Evolutionary conservation across 1,284 basidiomycete genomes (phyloP).

Genomic region (Trametes polyzona): DNA sequence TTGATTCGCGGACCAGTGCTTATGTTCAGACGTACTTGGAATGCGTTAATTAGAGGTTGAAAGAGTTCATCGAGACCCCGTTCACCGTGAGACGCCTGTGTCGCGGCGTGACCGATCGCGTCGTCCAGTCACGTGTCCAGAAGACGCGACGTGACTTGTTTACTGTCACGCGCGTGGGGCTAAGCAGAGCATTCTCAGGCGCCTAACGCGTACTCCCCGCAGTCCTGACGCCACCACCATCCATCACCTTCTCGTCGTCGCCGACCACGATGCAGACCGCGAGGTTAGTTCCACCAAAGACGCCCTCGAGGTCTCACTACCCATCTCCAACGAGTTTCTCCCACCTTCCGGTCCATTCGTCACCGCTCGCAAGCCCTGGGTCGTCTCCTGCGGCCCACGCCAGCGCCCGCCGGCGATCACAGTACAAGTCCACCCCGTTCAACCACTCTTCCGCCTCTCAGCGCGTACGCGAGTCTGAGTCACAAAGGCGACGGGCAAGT

Average conservation of each 20-base stretch:
- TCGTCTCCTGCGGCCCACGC: constrained; percentile 31
- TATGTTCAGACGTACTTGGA: too few relatives aligned
- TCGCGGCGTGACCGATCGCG: not conserved
- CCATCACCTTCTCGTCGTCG: not conserved
- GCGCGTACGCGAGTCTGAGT: constrained; percentile 16
- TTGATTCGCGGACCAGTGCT: too few relatives aligned
- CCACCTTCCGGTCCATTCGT: constrained; percentile 28
- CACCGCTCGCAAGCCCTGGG: constrained; percentile 32
- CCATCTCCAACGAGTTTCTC: constrained; percentile 9
- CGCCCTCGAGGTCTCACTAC: constrained; percentile 7
- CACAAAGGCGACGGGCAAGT: constrained; percentile 11
- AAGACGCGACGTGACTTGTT: constrained; percentile 6
- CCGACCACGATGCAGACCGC: constrained; percentile 15
- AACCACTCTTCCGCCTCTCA: constrained; percentile 25
- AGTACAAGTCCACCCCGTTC: constrained; percentile 30
- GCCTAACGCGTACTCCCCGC: not conserved
- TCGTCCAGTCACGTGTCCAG: not conserved
- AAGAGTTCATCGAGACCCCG: too few relatives aligned
- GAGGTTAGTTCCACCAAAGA: constrained; percentile 14
- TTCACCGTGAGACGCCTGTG: not conserved
- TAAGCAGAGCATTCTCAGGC: not conserved
- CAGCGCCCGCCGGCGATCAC: constrained; percentile 30
- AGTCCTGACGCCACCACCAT: not conserved
- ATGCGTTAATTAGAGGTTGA: too few relatives aligned
- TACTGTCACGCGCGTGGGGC: constrained; percentile 7